phyloP scores from a whole-genome alignment of 1,284 basidiomycete genomes.

The Ustilago loliicola region DNA sequence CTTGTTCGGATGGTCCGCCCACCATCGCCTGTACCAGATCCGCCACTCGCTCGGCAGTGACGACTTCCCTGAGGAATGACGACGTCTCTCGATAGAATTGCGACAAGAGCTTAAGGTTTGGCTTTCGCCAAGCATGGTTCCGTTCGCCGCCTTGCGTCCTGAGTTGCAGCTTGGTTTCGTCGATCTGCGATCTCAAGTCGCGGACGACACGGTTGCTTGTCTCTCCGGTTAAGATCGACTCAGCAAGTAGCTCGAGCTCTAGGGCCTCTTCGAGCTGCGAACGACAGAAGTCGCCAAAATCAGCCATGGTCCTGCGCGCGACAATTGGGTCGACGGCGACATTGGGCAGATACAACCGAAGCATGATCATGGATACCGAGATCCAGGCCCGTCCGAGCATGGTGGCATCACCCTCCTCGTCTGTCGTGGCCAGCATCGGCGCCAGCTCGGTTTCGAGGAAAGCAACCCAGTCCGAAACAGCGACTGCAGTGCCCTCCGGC shows the following conservation, averaged over 20 bases:
- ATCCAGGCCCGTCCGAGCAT: conserved; percentile 78
- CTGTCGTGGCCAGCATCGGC: neutral
- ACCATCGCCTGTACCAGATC: conserved; percentile 62
- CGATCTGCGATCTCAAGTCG: conserved; percentile 52
- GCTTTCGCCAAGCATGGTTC: conserved; percentile 43
- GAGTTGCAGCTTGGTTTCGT: conserved; percentile 26
- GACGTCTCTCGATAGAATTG: conserved; percentile 84
- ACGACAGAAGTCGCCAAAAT: conserved; percentile 72
- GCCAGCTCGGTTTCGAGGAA: conserved; percentile 20
- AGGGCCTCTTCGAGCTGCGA: conserved; percentile 75
- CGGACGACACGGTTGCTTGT: conserved; percentile 73
- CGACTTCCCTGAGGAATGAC: conserved; percentile 57
- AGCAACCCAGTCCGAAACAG: conserved; percentile 24
- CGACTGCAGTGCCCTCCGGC: conserved; percentile 19
- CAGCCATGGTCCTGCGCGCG: conserved; percentile 75
- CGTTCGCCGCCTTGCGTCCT: conserved; percentile 20
- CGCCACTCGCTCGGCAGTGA: conserved; percentile 52
- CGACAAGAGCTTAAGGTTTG: conserved; percentile 77
- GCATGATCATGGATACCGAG: conserved; percentile 75
- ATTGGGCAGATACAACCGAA: conserved; percentile 86
- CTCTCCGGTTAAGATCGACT: conserved; percentile 78
- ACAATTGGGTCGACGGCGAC: conserved; percentile 88
- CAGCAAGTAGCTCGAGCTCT: conserved; percentile 76
- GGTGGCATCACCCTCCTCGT: neutral
- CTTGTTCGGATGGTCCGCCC: conserved; percentile 31